Evolutionary conservation across 768 basidiomycete species (phyloP).

Genomic region (Nevesoporus exiguus): DNA sequence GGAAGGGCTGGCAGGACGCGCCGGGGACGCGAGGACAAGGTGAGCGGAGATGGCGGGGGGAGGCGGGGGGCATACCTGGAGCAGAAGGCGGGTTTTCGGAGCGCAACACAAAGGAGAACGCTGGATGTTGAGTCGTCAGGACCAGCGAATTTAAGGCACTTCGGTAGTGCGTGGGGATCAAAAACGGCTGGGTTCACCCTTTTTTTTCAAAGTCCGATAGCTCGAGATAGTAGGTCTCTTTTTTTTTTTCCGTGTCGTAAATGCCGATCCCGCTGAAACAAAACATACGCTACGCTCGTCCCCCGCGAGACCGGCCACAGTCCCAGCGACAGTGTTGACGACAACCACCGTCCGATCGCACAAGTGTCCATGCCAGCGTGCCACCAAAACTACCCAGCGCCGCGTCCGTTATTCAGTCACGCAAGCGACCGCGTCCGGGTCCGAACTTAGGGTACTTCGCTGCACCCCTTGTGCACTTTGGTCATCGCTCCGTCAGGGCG

Average conservation of each 20-base stretch:
- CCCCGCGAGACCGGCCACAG: no score
- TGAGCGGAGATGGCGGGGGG: slow-evolving; percentile 14
- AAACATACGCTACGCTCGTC: background rate
- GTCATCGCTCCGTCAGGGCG: slow-evolving; percentile 13
- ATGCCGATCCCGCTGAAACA: slow-evolving; percentile 20
- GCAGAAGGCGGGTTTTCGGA: slow-evolving; percentile 31
- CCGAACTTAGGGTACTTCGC: slow-evolving; percentile 18
- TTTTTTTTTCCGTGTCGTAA: slow-evolving; percentile 19
- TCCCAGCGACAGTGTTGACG: no score
- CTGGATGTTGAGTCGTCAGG: slow-evolving; percentile 29
- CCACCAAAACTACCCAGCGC: no score
- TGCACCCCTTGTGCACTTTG: slow-evolving; percentile 22
- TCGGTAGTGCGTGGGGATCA: slow-evolving; percentile 39
- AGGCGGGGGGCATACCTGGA: slow-evolving; percentile 41
- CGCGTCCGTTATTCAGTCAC: background rate
- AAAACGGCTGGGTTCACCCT: slow-evolving; percentile 36
- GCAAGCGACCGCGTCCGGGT: slow-evolving; percentile 14
- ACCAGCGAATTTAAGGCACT: slow-evolving; percentile 40
- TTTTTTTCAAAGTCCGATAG: slow-evolving; percentile 35
- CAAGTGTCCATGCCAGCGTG: no score
- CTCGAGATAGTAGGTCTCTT: slow-evolving; percentile 16
- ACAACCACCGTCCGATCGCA: no score
- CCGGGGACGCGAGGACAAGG: slow-evolving; percentile 16
- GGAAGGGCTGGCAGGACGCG: slow-evolving; percentile 36
- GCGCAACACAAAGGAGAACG: slow-evolving; percentile 32